Percentiles rank a stretch among this genome's conserved stretches.
Conservation (phyloP, 164 flowering plant species). For the Vitis cinerea region DNA sequence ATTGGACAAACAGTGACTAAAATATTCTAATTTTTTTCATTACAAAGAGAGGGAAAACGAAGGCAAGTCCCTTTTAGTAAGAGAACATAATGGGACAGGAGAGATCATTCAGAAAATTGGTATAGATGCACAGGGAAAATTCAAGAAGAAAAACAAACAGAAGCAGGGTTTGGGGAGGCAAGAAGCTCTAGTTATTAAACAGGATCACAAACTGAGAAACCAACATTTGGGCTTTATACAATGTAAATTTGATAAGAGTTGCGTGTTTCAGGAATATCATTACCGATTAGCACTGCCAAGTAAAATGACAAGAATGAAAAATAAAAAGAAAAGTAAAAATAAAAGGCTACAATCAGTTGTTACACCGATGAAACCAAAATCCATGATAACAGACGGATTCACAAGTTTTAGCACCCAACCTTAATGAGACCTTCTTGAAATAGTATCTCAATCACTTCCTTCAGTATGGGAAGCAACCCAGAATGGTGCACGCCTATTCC, state of each 20-base stretch:
- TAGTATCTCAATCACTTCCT: slow-evolving; percentile 97
- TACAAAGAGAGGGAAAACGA: too few relatives aligned
- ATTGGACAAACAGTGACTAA: neutral
- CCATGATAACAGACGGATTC: neutral
- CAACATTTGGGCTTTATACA: too few relatives aligned
- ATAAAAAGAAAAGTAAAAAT: neutral
- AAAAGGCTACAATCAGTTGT: neutral
- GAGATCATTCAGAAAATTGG: too few relatives aligned
- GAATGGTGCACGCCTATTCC: slow-evolving; percentile 99
- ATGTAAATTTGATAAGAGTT: neutral
- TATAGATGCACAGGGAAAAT: too few relatives aligned
- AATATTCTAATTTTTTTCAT: too few relatives aligned
- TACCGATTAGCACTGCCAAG: neutral
- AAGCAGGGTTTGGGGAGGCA: too few relatives aligned
- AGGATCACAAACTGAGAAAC: too few relatives aligned
- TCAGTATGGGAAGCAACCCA: slow-evolving; percentile 96
- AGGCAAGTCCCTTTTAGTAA: too few relatives aligned
- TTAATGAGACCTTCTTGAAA: slow-evolving; percentile 98
- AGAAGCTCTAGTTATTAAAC: too few relatives aligned
- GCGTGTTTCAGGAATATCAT: neutral
- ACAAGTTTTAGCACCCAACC: slow-evolving; percentile 40
- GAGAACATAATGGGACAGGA: too few relatives aligned
- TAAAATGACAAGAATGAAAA: neutral
- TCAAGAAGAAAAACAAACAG: too few relatives aligned
- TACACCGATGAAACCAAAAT: neutral